Evolutionary conservation across 2,329 filamentous ascomycete genomes (phyloP), one percentile per base, ranked within the genome.

Genomic region (Diaporthe capsici): DNA sequence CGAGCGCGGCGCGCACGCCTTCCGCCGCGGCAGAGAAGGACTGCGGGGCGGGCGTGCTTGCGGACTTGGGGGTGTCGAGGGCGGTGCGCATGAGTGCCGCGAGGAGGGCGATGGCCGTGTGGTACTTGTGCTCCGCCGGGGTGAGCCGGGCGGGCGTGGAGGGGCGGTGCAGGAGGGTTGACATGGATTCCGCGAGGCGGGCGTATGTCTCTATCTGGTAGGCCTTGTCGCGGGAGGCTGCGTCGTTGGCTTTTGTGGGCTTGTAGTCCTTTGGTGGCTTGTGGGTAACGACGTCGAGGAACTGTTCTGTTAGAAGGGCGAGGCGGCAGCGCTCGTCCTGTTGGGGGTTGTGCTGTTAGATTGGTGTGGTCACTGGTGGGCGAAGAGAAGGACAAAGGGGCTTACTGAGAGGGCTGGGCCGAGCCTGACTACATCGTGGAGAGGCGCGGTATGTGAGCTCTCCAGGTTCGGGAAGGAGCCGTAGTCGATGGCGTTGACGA

Each of bases 321-420:
- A 91, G 80, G 61, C 90, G 90, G 2, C 85, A 85, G 3, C 90
- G 87, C 2, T 82, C 82, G 76, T 87, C 87, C 89, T 91, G 76
- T n/a, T 2, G 20, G 25, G 28, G 44, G 37, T 2, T 2, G 5
- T 12, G 12, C 10, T 28, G 9, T 25, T 61, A 22, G n/a, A 53
- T 68, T 67, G 74, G 42, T 8, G 10, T 31, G 25, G 15, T 9
- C 6, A 17, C n/a, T 47, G 15, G 5, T 47, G 37, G 20, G 3
- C 42, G 0, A 7, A 10, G 15, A 2, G 10, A 12, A 9, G 22
- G n/a, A 4, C 2, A 3, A 13, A 13, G 6, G 5, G 10, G 81
- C 86, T 68, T 83, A 91, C 89, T 17, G 89, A 89, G 53, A 87
- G 86, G 1, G 83, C 82, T 4, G 90, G 89, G 0, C 90, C 90